These are phyloP conservation scores for Termitomyces sp. DNA, from an alignment of 768 basidiomycete genomes.

Conservation along the genomic window DNA sequence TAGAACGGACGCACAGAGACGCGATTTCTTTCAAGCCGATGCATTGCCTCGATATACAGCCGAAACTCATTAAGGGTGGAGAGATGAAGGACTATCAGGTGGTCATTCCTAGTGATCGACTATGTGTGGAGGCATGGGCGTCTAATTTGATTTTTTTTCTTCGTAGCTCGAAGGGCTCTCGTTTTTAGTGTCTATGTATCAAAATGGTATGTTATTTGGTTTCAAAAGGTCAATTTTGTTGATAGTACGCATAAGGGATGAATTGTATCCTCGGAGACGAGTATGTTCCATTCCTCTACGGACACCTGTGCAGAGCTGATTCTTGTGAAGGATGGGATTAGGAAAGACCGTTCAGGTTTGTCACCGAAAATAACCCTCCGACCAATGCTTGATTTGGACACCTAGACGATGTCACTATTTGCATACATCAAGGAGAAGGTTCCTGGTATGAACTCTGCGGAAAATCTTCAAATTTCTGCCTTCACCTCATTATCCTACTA, in stretches of 20 bases:
- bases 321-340: constrained; percentile 45
- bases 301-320: neutral
- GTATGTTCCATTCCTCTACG: constrained; percentile 25
- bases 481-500: constrained; percentile 9
- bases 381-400: neutral
- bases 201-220: constrained; percentile 41
- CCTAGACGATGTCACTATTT: constrained; percentile 53
- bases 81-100: constrained; percentile 72
- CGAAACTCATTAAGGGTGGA: constrained; percentile 44
- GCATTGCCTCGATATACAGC: constrained; percentile 39
- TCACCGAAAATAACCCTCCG: neutral
- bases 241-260: constrained; percentile 34
- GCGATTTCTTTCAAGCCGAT: constrained; percentile 25
- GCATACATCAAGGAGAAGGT: constrained; percentile 58
- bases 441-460: constrained; percentile 21
- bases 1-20: constrained; percentile 13
- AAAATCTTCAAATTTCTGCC: neutral
- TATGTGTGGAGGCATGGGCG: neutral
- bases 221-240: neutral
- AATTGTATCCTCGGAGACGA: constrained; percentile 72
- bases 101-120: constrained; percentile 4
- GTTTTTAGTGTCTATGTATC: constrained; percentile 60
- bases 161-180: constrained; percentile 54
- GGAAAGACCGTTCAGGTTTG: constrained; percentile 59
- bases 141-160: neutral